phyloP scores from a whole-genome alignment of 2,329 filamentous ascomycete genomes.

The Hypoxylon rubiginosum region DNA sequence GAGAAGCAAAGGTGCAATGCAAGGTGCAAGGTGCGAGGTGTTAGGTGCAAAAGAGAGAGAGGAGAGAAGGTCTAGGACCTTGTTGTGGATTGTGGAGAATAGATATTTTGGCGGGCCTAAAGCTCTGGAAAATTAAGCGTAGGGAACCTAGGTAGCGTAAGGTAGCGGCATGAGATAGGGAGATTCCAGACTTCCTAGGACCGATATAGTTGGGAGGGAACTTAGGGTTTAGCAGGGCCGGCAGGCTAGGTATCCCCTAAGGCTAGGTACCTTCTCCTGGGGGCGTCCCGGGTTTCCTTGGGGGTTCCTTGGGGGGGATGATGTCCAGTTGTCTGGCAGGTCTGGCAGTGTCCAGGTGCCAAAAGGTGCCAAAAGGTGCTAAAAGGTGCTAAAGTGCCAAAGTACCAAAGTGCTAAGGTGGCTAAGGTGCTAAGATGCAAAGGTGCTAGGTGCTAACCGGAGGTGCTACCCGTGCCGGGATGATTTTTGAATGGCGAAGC shows the following conservation, averaged over 20 bases:
- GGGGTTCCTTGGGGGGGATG: not conserved
- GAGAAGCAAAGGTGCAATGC: constrained; percentile 33
- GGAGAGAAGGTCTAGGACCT: constrained; percentile 34
- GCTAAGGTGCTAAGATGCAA: constrained; percentile 6
- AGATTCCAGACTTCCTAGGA: constrained; percentile 39
- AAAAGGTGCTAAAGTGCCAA: too few species aligned
- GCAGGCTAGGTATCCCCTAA: not conserved
- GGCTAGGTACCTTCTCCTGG: not conserved
- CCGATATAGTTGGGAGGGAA: constrained; percentile 32
- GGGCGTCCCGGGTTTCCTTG: too few species aligned
- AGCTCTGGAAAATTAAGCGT: constrained; percentile 42
- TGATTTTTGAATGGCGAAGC: constrained; percentile 44
- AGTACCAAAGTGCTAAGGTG: too few species aligned
- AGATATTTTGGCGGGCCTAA: constrained; percentile 39
- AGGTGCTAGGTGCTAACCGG: constrained; percentile 31
- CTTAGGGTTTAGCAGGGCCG: not conserved
- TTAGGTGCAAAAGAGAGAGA: constrained; percentile 18
- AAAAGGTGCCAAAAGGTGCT: too few species aligned
- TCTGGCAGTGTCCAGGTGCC: not conserved
- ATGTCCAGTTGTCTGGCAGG: not conserved
- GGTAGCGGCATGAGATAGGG: constrained; percentile 42
- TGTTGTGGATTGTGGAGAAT: constrained; percentile 42
- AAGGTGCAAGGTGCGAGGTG: not conserved
- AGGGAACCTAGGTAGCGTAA: constrained; percentile 29
- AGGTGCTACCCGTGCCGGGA: constrained; percentile 43